Base-by-base conservation (phyloP, 164 flowering plant species). In the Stephania japonica region DNA sequence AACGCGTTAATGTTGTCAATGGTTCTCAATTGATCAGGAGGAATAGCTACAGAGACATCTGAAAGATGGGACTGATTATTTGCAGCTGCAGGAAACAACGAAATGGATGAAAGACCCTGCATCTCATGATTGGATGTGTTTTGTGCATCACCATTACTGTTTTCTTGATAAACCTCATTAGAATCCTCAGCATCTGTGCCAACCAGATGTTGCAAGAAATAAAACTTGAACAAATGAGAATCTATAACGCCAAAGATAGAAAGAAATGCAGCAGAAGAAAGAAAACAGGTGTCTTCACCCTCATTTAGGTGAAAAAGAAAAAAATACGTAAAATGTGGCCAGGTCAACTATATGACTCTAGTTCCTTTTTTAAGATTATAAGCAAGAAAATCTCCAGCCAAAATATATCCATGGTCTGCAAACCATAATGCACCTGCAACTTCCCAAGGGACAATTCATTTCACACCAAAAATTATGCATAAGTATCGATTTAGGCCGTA, bases 1-100 rank as follows among this genome's bases (percentile, higher is more conserved):
- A 93, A 75, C 64, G 86, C 72, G 72, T 89, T 86, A 14, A 96
- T 96, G 76, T 89, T 93, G 32, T 84, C 83, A 79, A 93, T 88
- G 77, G 82, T 85, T 78, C 89, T 87, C 83, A 83, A 75, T 77
- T 96, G 98, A 77, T 96, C 97, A 43, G 86, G 73, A 70, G 98
- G 98, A 64, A 96, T 79, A 73, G 75, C 72, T 12, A 76, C 78
- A 75, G 86, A 81, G 38, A 79, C 77, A 81, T 56, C 76, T 63
- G 85, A 86, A 77, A 78, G 69, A 75, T 75, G 73, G 62, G 78
- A 67, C 25, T 67, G 70, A 41, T 74, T 70, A 81, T 70, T 78
- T 73, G 81, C 87, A 77, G 79, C 77, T 73, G 81, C 87, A 77
- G 79, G 79, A 42, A 78, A 70, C 70, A 78, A 69, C 19, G 44